Evolutionary conservation across 2,329 filamentous ascomycete genomes (phyloP).

Genomic region (Keithomyces neogunnii): DNA sequence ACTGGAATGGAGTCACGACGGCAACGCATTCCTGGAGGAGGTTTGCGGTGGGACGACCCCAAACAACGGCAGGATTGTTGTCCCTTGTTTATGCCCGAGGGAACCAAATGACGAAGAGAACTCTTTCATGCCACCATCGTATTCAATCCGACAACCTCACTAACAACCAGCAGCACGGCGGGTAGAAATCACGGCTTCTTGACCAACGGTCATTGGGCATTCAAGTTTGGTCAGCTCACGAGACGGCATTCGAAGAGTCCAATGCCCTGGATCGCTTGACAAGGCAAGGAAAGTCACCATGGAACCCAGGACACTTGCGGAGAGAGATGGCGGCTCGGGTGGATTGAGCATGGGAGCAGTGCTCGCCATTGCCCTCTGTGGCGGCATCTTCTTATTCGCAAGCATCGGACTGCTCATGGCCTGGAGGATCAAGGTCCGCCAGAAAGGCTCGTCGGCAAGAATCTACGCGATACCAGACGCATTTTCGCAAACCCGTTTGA

Average conservation of each 20-base stretch:
- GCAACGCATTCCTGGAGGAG: conserved; percentile 31
- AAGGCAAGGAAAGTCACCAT: background rate
- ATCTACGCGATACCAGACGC: conserved; percentile 20
- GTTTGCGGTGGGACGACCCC: conserved; percentile 10
- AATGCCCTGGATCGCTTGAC: background rate
- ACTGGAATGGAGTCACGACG: conserved; percentile 27
- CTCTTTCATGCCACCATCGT: background rate
- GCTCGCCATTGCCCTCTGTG: conserved; percentile 38
- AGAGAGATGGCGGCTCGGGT: conserved; percentile 1
- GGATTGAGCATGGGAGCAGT: conserved; percentile 28
- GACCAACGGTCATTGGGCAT: background rate
- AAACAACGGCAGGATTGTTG: background rate
- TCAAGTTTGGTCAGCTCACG: background rate
- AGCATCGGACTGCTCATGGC: conserved; percentile 33
- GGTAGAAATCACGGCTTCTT: background rate
- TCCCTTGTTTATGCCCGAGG: conserved; percentile 1
- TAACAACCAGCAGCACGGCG: background rate
- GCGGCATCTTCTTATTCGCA: conserved; percentile 36
- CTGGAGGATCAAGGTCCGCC: conserved; percentile 22
- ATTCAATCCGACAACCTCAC: background rate
- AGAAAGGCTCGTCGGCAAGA: conserved; percentile 12
- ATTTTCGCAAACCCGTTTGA: conserved; percentile 19
- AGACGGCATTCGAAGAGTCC: background rate
- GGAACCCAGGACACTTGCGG: conserved; percentile 1
- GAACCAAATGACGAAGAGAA: background rate